Percentiles rank a stretch among this genome's conserved stretches.
These are phyloP conservation scores for Suillus sp. DNA, from an alignment of 768 basidiomycete genomes.

Conservation along the genomic window DNA sequence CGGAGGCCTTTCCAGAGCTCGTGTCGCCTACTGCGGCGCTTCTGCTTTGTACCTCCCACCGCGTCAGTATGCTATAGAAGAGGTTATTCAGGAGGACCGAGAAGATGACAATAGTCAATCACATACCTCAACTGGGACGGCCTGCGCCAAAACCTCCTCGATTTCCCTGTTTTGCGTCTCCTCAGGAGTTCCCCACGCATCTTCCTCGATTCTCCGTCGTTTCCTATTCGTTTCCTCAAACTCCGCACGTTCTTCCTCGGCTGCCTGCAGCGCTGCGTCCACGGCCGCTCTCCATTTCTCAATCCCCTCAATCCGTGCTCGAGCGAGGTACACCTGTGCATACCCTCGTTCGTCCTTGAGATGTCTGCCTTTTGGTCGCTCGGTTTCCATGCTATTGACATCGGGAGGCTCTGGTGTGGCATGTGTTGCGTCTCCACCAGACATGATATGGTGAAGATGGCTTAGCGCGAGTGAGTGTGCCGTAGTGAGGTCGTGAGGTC, in stretches of 20 bases:
- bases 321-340: constrained; percentile 3
- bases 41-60: constrained; percentile 2
- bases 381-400: background rate
- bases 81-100: background rate
- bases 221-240: constrained; percentile 7
- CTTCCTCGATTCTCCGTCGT: constrained; percentile 1
- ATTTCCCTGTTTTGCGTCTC: background rate
- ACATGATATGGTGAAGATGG: constrained; percentile 6
- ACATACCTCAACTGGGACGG: background rate
- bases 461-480: background rate
- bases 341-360: background rate
- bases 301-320: constrained; percentile 6
- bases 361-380: background rate
- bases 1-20: constrained; percentile 10
- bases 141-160: background rate
- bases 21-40: constrained; percentile 6
- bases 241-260: background rate
- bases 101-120: background rate
- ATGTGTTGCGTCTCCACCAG: background rate
- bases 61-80: background rate
- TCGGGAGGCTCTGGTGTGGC: background rate
- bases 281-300: constrained; percentile 8
- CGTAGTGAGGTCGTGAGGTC: constrained; percentile 7
- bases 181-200: constrained; percentile 1
- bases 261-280: constrained; percentile 9